A percentile compares a stretch with the other conserved stretches of the same genome.
Conservation (phyloP, 768 basidiomycete genomes). For the Imleria badia region DNA sequence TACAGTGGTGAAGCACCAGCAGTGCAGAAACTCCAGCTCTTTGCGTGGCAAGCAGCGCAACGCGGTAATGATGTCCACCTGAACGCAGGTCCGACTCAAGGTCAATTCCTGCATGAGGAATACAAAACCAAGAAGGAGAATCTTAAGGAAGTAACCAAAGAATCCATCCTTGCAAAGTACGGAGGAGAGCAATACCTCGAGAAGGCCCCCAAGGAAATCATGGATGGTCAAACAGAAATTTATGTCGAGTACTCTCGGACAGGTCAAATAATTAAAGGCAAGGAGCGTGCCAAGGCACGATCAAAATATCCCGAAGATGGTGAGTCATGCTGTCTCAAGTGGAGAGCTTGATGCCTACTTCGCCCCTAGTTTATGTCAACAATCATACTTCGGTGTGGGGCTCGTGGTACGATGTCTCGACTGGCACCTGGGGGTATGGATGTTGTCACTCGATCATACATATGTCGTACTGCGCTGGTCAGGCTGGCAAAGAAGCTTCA, state of each 20-base stretch:
- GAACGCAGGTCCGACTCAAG: conserved; percentile 95
- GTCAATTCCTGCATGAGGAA: conserved; percentile 86
- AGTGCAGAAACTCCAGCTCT: conserved; percentile 89
- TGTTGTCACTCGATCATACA: conserved; percentile 91
- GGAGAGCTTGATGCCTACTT: background rate
- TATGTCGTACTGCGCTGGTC: conserved; percentile 88
- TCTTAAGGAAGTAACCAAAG: conserved; percentile 83
- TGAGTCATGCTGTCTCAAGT: conserved; percentile 35
- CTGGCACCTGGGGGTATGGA: conserved; percentile 85
- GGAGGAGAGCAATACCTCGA: conserved; percentile 93
- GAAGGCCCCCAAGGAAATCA: conserved; percentile 84
- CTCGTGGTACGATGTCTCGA: conserved; percentile 80
- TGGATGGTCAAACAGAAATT: conserved; percentile 95
- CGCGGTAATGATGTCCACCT: conserved; percentile 94
- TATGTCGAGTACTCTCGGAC: conserved; percentile 96
- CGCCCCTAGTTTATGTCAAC: conserved; percentile 69
- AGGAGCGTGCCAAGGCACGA: conserved; percentile 79
- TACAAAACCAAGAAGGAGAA: conserved; percentile 92
- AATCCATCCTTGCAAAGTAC: conserved; percentile 88
- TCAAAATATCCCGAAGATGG: conserved; percentile 98
- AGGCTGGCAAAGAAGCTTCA: conserved; percentile 77
- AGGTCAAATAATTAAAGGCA: conserved; percentile 89
- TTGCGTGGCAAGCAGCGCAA: conserved; percentile 95
- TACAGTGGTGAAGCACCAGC: conserved; percentile 91
- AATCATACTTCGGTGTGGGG: conserved; percentile 99